phyloP scores from a whole-genome alignment of 371 early-diverging fungal genomes.

The Mucor lusitanicus region DNA sequence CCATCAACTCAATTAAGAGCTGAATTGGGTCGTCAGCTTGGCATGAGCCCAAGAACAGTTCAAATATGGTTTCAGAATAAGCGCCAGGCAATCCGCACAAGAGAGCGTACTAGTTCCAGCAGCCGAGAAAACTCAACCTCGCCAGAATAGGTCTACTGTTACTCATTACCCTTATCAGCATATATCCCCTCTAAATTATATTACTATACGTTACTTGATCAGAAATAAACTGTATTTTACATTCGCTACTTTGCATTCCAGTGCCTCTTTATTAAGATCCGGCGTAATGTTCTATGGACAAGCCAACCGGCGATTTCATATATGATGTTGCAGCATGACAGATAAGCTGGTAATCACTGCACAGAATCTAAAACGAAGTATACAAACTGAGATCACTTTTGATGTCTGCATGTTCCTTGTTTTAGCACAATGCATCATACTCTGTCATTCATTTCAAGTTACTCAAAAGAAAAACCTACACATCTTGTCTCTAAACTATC shows the following conservation, averaged over 20 bases:
- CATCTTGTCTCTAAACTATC: neutral
- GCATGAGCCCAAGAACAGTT: constrained; percentile 81
- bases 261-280: neutral
- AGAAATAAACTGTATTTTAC: neutral
- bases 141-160: neutral
- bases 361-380: neutral
- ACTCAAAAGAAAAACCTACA: neutral
- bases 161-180: neutral
- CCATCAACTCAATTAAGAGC: constrained; percentile 76
- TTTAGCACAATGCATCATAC: neutral
- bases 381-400: neutral
- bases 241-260: neutral
- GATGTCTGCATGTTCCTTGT: neutral
- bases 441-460: neutral
- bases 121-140: neutral
- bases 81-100: constrained; percentile 63
- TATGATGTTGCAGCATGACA: neutral
- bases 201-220: neutral
- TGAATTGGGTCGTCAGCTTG: constrained; percentile 78
- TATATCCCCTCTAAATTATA: neutral
- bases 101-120: constrained; percentile 27
- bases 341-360: neutral
- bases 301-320: neutral
- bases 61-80: constrained; percentile 97
- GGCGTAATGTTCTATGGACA: neutral